Evolutionary conservation across 306 rosid genomes (phyloP).

Genomic region (Lagenaria siceraria): DNA sequence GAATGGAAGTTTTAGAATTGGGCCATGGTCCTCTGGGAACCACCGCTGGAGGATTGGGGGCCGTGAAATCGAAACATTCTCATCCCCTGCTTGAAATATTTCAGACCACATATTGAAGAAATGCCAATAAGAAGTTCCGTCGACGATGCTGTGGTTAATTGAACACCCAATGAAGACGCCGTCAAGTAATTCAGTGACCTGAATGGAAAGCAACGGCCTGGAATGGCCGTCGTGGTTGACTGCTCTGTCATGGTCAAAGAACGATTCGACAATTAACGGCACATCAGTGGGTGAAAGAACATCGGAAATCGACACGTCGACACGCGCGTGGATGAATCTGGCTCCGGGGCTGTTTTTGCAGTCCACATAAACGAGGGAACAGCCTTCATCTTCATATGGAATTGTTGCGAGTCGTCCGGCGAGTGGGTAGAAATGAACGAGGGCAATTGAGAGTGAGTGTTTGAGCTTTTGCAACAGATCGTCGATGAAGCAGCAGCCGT

Average conservation of each 20-base stretch:
- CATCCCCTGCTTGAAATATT: conserved; percentile 25
- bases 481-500: conserved; percentile 1
- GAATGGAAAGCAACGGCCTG: conserved; percentile 32
- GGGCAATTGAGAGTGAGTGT: conserved; percentile 40
- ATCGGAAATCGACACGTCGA: conserved; percentile 24
- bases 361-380: conserved; percentile 27
- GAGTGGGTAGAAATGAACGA: conserved; percentile 52
- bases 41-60: conserved; percentile 29
- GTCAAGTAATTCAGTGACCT: conserved; percentile 44
- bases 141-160: conserved; percentile 31
- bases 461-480: conserved; percentile 27
- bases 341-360: conserved; percentile 28
- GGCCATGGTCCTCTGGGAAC: conserved; percentile 38
- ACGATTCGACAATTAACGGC: conserved; percentile 35
- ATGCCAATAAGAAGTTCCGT: conserved; percentile 41
- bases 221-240: conserved; percentile 54
- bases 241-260: conserved; percentile 45
- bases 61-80: conserved; percentile 8
- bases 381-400: conserved; percentile 14
- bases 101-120: conserved; percentile 55
- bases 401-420: conserved; percentile 37
- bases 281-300: conserved; percentile 44
- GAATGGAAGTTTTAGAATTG: conserved; percentile 35
- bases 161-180: conserved; percentile 65
- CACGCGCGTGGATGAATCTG: conserved; percentile 34